Evolutionary conservation across 75 land plant genomes (phyloP).

Genomic region (Selaginella tamariscina): DNA sequence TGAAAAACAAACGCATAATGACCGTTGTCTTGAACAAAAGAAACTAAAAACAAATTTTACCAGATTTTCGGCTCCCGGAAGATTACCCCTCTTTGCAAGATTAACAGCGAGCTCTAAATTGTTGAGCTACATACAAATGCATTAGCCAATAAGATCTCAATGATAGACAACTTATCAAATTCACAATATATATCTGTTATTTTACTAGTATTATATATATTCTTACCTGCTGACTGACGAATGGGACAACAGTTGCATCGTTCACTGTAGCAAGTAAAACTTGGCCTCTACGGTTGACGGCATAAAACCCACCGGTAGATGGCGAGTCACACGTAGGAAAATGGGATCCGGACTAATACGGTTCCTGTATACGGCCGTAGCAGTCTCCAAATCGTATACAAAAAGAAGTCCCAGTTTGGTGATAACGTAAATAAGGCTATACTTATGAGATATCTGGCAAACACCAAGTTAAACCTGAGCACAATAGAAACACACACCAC

Average conservation of each 20-base stretch:
- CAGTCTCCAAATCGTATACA: conserved; percentile 94
- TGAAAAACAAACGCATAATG: conserved; percentile 17
- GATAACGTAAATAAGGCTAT: conserved; percentile 80
- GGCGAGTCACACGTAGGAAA: conserved; percentile 87
- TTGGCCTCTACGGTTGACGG: conserved; percentile 89
- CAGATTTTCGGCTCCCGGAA: conserved; percentile 96
- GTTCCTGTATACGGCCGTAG: conserved; percentile 91
- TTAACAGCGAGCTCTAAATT: conserved; percentile 96
- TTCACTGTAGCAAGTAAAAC: conserved; percentile 95
- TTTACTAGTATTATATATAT: not conserved
- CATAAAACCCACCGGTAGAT: conserved; percentile 81
- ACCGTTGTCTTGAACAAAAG: too few species aligned
- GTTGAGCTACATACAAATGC: conserved; percentile 73
- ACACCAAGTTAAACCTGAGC: not conserved
- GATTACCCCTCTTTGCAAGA: conserved; percentile 93
- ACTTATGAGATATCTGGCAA: conserved; percentile 77
- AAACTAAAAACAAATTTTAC: conserved; percentile 29
- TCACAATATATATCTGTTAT: not conserved
- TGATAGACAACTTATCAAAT: too few species aligned
- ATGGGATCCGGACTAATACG: conserved; percentile 98
- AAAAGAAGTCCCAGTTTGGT: conserved; percentile 97
- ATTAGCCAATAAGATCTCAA: too few species aligned
- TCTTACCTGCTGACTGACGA: conserved; percentile 79
- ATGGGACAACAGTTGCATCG: conserved; percentile 87
- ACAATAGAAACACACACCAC: not conserved